Evolutionary conservation across 495 filamentous ascomycete genomes (phyloP).

Genomic region (Monascus purpureus): DNA sequence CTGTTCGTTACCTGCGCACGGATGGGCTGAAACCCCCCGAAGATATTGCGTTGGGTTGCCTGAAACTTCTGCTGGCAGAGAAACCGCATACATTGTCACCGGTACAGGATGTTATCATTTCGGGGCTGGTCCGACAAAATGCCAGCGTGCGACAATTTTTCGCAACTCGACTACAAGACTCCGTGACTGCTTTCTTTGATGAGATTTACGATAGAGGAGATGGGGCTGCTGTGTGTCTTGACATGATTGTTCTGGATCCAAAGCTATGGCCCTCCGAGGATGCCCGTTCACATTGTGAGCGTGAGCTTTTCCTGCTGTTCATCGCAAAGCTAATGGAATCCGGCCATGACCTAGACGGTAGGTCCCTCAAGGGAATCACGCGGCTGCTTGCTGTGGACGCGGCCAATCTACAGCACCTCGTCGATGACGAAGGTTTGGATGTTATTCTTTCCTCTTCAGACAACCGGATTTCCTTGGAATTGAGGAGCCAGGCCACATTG

Average conservation of each 20-base stretch:
- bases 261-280: conserved; percentile 42
- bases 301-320: conserved; percentile 52
- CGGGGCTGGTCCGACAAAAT: conserved; percentile 42
- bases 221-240: conserved; percentile 42
- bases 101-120: conserved; percentile 43
- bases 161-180: conserved; percentile 31
- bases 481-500: conserved; percentile 62
- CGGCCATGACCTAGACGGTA: conserved; percentile 43
- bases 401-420: conserved; percentile 42
- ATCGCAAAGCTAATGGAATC: conserved; percentile 50
- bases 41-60: conserved; percentile 37
- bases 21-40: conserved; percentile 37
- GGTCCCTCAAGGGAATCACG: conserved; percentile 48
- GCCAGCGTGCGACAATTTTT: conserved; percentile 41
- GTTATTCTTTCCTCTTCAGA: conserved; percentile 68
- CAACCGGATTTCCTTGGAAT: conserved; percentile 49
- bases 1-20: conserved; percentile 36
- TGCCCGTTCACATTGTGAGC: conserved; percentile 32
- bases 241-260: conserved; percentile 41
- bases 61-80: conserved; percentile 38
- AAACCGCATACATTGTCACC: conserved; percentile 22
- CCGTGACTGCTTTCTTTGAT: conserved; percentile 40
- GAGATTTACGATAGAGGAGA: conserved; percentile 47
- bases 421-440: conserved; percentile 68
- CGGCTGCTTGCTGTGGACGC: conserved; percentile 47